Evolutionary conservation across 179 eudicot species (phyloP).

Genomic region (Heliamphora pulchella): DNA sequence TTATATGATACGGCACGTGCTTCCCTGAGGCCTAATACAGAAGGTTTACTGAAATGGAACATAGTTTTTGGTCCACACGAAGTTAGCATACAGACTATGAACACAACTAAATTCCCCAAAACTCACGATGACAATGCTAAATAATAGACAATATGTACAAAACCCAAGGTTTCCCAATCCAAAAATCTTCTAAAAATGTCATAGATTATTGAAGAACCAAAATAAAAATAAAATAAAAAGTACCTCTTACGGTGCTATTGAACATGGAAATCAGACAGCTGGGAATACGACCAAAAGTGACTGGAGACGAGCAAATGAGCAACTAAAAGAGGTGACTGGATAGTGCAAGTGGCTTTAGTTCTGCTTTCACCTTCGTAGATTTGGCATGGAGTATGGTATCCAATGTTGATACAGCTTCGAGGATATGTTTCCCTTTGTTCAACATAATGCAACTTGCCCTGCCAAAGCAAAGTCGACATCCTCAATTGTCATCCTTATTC

Average conservation of each 20-base stretch:
- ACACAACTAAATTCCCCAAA: too few species aligned
- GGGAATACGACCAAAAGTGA: neutral
- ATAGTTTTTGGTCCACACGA: too few species aligned
- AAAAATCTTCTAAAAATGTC: neutral
- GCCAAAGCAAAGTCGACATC: neutral
- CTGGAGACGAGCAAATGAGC: neutral
- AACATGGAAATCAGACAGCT: neutral
- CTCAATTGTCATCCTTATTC: neutral
- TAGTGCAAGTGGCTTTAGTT: slow-evolving; percentile 28
- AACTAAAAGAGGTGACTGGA: slow-evolving; percentile 15
- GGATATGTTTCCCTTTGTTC: slow-evolving; percentile 40
- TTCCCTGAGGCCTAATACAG: neutral
- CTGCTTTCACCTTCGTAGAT: slow-evolving; percentile 25
- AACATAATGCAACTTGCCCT: slow-evolving; percentile 46
- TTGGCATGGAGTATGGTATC: slow-evolving; percentile 28
- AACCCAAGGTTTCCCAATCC: too few species aligned
- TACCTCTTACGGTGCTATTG: neutral
- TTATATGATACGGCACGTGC: neutral
- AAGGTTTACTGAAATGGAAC: neutral
- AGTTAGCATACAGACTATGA: too few species aligned
- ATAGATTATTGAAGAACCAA: neutral
- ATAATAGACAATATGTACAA: neutral
- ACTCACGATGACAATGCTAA: neutral
- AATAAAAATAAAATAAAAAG: neutral
- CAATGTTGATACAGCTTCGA: slow-evolving; percentile 35